A percentile compares a stretch with the other conserved stretches of the same genome.
Evolutionary conservation across 352 stramenopile genomes (phyloP).

Genomic region (Globisporangium spiculum): DNA sequence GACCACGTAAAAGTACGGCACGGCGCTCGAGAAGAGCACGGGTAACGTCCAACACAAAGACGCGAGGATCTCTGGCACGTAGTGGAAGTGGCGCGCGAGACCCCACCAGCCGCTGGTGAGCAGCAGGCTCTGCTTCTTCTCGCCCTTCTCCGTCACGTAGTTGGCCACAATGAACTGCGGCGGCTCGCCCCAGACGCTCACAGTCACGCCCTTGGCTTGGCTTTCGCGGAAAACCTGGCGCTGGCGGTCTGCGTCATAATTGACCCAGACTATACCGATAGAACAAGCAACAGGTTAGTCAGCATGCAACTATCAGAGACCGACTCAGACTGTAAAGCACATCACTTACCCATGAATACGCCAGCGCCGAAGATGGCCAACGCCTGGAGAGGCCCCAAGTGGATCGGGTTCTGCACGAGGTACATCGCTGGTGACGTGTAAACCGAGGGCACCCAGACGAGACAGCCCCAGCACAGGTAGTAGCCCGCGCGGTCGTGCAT

Average conservation of each 20-base stretch:
- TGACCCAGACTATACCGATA: constrained; percentile 78
- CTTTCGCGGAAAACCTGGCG: constrained; percentile 89
- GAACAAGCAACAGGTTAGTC: background rate
- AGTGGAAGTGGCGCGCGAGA: constrained; percentile 94
- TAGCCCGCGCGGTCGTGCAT: constrained; percentile 93
- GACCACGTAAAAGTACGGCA: constrained; percentile 87
- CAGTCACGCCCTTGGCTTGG: constrained; percentile 71
- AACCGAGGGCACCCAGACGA: constrained; percentile 96
- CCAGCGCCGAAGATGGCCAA: constrained; percentile 62
- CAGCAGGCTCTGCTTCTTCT: constrained; percentile 90
- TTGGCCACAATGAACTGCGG: constrained; percentile 91
- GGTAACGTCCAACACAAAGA: constrained; percentile 77
- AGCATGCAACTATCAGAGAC: background rate
- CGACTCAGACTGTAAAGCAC: constrained; percentile 17
- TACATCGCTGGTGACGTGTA: constrained; percentile 96
- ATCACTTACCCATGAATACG: constrained; percentile 71
- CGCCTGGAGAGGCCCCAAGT: constrained; percentile 42
- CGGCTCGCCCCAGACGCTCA: constrained; percentile 86
- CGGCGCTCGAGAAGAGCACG: constrained; percentile 43
- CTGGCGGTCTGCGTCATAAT: constrained; percentile 95
- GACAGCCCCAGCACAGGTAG: constrained; percentile 96
- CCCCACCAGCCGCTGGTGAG: constrained; percentile 94
- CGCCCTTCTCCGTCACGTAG: constrained; percentile 89
- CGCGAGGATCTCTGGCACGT: constrained; percentile 91
- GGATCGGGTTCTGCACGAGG: constrained; percentile 88